Base-by-base conservation (phyloP, 192 early-diverging fungal species). In the Lobosporangium transversale region DNA sequence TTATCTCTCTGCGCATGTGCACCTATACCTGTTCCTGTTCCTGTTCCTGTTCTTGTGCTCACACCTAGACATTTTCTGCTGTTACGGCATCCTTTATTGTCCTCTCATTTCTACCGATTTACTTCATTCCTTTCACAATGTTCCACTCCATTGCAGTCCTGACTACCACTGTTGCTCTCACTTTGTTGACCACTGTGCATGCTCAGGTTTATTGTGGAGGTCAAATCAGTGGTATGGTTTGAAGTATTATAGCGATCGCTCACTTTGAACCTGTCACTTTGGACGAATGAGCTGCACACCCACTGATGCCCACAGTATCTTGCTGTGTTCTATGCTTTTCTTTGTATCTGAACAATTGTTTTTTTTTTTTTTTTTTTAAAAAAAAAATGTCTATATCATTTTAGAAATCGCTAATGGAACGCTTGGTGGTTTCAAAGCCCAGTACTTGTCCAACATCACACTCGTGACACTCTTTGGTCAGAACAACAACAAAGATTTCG, bases 391-490 rank as follows among this genome's bases (percentile, higher is more conserved):
- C 18, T 35, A 3, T n/a, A n/a, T 14, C 29, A 7, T 12, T 44
- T 2, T 33, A 49, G 6, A 42, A 15, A 60, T 26, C 27, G 78
- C 27, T n/a, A 68, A 61, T 43, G 60, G 66, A 17, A 60, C 68
- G 1, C 26, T 33, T 2, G 29, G 36, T 7, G 43, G 31, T 30
- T 85, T 83, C 51, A 62, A 7, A 4, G 70, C 78, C 30, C 44
- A n/a, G 11, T 81, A 80, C 42, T 36, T 26, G 7, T 64, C 52
- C 52, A 67, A 62, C 17, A 74, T 79, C 31, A 80, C 79, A n/a
- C 17, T 69, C 10, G 64, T 85, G 31, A 70, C 68, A 26, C 56
- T 68, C 21, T 33, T 30, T 43, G 66, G 42, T 14, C 42, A 20
- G 9, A 24, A 48, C 58, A 37, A 48, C 33, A 79, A 76, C 32